Percentiles rank a stretch among this genome's conserved stretches.
These are phyloP conservation scores for Zoysia matrella DNA, from an alignment of 202 grass and related monocot species.

Conservation along the genomic window DNA sequence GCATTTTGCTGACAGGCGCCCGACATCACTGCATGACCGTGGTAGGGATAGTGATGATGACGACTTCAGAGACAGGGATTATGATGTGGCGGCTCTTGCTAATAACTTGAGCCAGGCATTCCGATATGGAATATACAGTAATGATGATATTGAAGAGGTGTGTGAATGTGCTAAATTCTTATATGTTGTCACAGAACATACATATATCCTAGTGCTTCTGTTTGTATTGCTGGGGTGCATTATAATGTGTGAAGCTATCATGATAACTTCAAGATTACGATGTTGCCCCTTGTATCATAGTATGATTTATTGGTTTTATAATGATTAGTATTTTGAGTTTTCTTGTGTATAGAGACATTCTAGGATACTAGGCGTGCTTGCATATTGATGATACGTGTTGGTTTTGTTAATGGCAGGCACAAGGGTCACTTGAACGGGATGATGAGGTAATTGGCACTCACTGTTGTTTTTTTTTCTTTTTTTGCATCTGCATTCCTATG, in stretches of 20 bases:
- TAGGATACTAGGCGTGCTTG: not conserved
- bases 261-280: not conserved
- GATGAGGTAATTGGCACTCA: conserved; percentile 70
- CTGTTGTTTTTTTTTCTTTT: not conserved
- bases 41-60: conserved; percentile 90
- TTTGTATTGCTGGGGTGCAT: too few species aligned
- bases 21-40: conserved; percentile 75
- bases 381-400: conserved; percentile 2
- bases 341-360: not conserved
- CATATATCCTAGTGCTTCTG: not conserved
- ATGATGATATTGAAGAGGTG: conserved; percentile 91
- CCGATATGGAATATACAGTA: conserved; percentile 82
- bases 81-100: conserved; percentile 85
- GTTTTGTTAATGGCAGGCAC: conserved; percentile 56
- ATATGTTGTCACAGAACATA: not conserved
- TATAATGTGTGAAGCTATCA: not conserved
- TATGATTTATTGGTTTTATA: not conserved
- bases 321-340: not conserved
- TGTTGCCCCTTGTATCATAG: not conserved
- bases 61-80: conserved; percentile 82
- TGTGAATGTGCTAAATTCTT: conserved; percentile 14
- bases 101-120: conserved; percentile 90
- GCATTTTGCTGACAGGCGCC: conserved; percentile 57
- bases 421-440: conserved; percentile 72
- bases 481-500: conserved; percentile 25